These are phyloP conservation scores for Ophiostoma ips DNA, from an alignment of 2,329 filamentous ascomycete species.

Conservation along the genomic window DNA sequence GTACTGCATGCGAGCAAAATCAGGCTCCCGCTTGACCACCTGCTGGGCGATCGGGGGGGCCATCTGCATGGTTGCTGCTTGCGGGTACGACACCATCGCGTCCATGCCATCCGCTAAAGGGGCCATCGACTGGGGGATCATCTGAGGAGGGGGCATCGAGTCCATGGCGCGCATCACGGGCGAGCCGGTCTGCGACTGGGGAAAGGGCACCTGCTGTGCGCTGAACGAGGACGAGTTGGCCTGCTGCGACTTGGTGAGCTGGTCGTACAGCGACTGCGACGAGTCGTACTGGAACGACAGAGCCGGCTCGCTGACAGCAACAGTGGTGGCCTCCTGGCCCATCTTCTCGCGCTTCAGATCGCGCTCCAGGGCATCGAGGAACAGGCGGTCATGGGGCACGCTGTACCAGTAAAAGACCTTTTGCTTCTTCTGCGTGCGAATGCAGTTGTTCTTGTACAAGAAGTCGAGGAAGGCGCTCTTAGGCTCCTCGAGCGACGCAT, in stretches of 20 bases:
- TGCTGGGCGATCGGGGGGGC: slow-evolving; percentile 54
- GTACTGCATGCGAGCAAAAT: slow-evolving; percentile 71
- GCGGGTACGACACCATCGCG: slow-evolving; percentile 52
- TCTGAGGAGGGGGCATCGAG: slow-evolving; percentile 68
- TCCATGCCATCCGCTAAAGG: slow-evolving; percentile 53
- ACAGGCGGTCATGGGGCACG: slow-evolving; percentile 92
- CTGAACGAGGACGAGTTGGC: slow-evolving; percentile 95
- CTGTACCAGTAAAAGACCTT: slow-evolving; percentile 99
- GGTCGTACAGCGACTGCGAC: slow-evolving; percentile 96
- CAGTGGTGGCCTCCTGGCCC: slow-evolving; percentile 93
- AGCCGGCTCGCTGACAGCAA: slow-evolving; percentile 92
- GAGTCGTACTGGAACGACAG: slow-evolving; percentile 99
- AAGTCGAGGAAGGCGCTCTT: slow-evolving; percentile 98
- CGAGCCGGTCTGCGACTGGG: slow-evolving; percentile 69
- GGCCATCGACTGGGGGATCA: slow-evolving; percentile 38
- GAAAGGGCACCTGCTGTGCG: slow-evolving; percentile 55
- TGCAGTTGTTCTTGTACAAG: slow-evolving; percentile 99
- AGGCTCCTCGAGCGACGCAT: slow-evolving; percentile 94
- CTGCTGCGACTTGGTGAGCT: slow-evolving; percentile 98
- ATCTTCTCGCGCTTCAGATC: slow-evolving; percentile 99
- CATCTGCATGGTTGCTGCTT: slow-evolving; percentile 49
- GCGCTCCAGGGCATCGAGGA: slow-evolving; percentile 91
- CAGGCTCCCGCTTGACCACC: slow-evolving; percentile 77
- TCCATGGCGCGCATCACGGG: slow-evolving; percentile 84
- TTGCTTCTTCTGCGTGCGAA: slow-evolving; percentile 98